Evolutionary conservation across 768 basidiomycete species (phyloP).

Genomic region (Leccinum subtestaceum): DNA sequence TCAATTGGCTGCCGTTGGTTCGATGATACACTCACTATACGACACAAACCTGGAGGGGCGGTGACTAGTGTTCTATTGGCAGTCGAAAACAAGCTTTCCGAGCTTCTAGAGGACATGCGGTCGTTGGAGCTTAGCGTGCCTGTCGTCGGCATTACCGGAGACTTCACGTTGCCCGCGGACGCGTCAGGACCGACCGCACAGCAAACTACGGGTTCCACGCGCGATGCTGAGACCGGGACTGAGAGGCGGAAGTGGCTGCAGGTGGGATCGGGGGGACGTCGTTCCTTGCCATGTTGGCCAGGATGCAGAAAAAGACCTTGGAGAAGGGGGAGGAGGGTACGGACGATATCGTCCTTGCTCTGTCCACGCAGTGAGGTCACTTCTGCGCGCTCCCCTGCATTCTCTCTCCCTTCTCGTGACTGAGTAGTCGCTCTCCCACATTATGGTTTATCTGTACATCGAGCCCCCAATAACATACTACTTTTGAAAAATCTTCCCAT

Average conservation of each 20-base stretch:
- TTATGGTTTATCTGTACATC: too few species aligned
- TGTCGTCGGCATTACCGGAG: conserved; percentile 52
- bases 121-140: conserved; percentile 40
- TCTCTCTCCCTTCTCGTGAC: too few species aligned
- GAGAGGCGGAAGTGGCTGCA: conserved; percentile 40
- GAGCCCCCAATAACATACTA: too few species aligned
- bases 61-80: conserved; percentile 54
- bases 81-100: conserved; percentile 42
- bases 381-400: too few species aligned
- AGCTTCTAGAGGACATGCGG: conserved; percentile 39
- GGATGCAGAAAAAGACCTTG: conserved; percentile 5
- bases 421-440: too few species aligned
- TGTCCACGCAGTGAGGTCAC: conserved; percentile 38
- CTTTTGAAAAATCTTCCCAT: too few species aligned
- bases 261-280: conserved; percentile 68
- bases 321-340: background rate
- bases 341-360: conserved; percentile 42
- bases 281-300: conserved; percentile 54
- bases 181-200: background rate
- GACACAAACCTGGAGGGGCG: conserved; percentile 50
- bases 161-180: conserved; percentile 40
- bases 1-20: conserved; percentile 9
- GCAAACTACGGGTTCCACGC: background rate
- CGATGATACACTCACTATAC: conserved; percentile 45
- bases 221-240: background rate